Evolutionary conservation across 441 rosid genomes (phyloP), one percentile per base, ranked within the genome.

Genomic region (Adansonia rubrostipa): DNA sequence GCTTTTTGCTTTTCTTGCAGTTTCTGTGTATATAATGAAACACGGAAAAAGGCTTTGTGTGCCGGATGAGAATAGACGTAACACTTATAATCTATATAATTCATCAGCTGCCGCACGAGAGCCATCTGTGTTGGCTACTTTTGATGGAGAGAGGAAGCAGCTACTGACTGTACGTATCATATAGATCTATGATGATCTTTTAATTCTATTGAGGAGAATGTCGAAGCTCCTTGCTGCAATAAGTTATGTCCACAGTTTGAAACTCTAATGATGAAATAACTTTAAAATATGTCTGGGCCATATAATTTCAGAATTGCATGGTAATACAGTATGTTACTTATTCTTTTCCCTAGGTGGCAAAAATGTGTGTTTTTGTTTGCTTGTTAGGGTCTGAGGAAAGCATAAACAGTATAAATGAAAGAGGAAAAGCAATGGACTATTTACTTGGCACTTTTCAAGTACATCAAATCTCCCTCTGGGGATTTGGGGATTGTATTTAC

Each of bases 111-210:
- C 73, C 53, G 85, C 83, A 51, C 53, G 42, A 22, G 86, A 80
- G 78, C 71, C 70, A 8, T 85, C 89, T 7, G 85, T 86, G 62
- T 74, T 86, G 64, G 44, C 77, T 67, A 81, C 89, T 28, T 85
- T 89, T 74, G 78, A 76, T 36, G 77, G 81, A 5, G 85, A 83
- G 61, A 83, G 80, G 82, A 89, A 82, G 85, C 89, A 84, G 71
- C 86, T 89, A 17, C 73, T 81, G 86, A 81, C 90, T 63, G 90
- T 88, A 88, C 7, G 85, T 81, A 74, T 65, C 56, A 10, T 51
- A 15, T 40, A 71, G 40, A 4, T 75, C 57, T 71, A 57, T 78
- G 57, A 64, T 78, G 42, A 14, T 72, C 33, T 62, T 15, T 78
- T 63, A 70, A 57, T 78, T 71, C 56, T 69, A 42, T 53, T 17